Base-by-base conservation (phyloP, 306 rosid species). In the Luffa acutangula region DNA sequence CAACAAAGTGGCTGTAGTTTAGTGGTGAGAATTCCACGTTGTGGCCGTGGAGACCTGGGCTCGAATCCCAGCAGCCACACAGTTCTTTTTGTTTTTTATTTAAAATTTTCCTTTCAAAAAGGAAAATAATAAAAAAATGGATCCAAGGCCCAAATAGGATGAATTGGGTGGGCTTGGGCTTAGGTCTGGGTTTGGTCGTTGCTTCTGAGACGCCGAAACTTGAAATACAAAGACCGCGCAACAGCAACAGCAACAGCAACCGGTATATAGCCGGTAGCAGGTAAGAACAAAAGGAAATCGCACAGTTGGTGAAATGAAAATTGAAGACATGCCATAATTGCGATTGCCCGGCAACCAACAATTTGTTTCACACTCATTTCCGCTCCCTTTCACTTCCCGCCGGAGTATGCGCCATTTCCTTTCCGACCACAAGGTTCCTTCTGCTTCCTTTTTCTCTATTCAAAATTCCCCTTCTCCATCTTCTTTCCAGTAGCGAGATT, bases 211-310 rank as follows among this genome's bases (percentile, higher is more conserved):
- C 36, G 42, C 48, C 10, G 20, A 42, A 60, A 64, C 59, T 64
- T 48, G 58, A 64, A 78, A 76, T 13, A 56, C 12, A 60, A 18
- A 43, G 72, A 45, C 43, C 36, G 33, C 73, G 48, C 14, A 14
- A 46, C 39, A 12, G 65, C 65, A 14, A 46, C 39, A 12, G 65
- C 65, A 21, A 58, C 11, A 45, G 63, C 11, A 75, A 45, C 81
- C 87, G 60, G 89, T 80, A 49, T 13, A 18, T 80, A 54, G 34
- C 88, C 89, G 96, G 90, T 87, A 53, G 77, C 83, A 51, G 84
- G 93, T 87, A 62, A 75, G 31, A 43, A n/a, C 25, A 25, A 66
- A 21, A 49, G 34, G 65, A 12, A 74, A 73, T 41, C n/a, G 8
- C 17, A 34, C 73, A 59, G 60, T 25, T 25, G 34, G 46, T 49